Base-by-base conservation (phyloP, 495 filamentous ascomycete genomes). In the Neurospora sp. region DNA sequence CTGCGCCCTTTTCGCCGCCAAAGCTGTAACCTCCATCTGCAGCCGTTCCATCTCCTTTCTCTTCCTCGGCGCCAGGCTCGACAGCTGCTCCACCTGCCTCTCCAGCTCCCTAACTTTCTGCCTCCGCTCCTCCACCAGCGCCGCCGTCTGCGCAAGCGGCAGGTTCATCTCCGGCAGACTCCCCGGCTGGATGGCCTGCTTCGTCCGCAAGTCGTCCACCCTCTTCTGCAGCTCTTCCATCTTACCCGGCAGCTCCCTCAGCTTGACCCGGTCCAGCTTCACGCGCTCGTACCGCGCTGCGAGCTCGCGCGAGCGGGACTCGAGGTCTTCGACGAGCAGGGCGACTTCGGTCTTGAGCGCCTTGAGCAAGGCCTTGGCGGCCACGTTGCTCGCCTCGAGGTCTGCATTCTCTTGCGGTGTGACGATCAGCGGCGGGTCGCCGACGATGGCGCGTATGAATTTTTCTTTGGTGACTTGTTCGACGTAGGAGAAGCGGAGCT, bases 401-500 rank as follows among this genome's bases (percentile, higher is more conserved):
- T 92, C 91, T 20, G 91, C 86, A 79, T 97, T 98, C 74, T 97
- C 94, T 75, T 90, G 86, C 59, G 91, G 87, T 18, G 91, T 91
- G 71, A 97, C 91, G 48, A 97, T 89, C 16, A 93, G 85, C 1
- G 94, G 95, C 42, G 94, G 93, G 71, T 98, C 93, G 75, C 91
- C 92, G 20, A 95, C 93, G 73, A 93, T 91, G 72, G 89, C 86
- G 73, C 90, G 89, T 41, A 93, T 89, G 79, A 92, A 92, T 74
- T 92, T 92, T 77, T 94, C 91, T 77, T 93, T 93, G 61, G 91
- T 92, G 42, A 92, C 88, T 80, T 93, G 91, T 79, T 93, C 91
- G 73, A 93, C 87, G 81, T 93, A 98, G 76, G 93, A 96, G 85
- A 98, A 98, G 78, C 94, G 93, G 38, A 99, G 88, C 82, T 98